Base-by-base conservation (phyloP, 2,329 filamentous ascomycete genomes). In the Aspergillus amoenus region DNA sequence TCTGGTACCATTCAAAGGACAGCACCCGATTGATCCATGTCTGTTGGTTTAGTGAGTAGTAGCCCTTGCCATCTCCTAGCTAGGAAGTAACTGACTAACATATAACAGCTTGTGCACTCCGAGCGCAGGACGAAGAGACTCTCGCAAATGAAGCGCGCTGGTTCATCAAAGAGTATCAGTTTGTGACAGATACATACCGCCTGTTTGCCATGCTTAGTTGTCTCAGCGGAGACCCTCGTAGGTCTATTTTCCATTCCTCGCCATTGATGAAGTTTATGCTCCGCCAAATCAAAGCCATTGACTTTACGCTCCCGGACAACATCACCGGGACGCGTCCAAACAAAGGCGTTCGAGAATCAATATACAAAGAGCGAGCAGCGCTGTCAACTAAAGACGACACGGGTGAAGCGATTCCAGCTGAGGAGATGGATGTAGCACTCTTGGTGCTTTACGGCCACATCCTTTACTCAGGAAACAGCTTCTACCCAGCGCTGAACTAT, bases 401-500 rank as follows among this genome's bases (percentile, higher is more conserved):
- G 2, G 74, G 72, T 7, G 66, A 77, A 34, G 64, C 64, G 32
- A 70, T 76, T 13, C 66, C 66, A 3, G 74, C 73, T 1, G 66
- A 73, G 11, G 78, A 83, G 13, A 81, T 95, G 60, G 93, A 97
- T 70, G 84, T 92, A 7, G 88, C 88, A 24, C 81, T 97, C 9
- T 82, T 99, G 12, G 89, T 93, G 71, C 82, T 96, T 1, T 97
- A 97, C 69, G 94, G 90, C 0, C 90, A 97, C 69, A 91, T 97
- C 59, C 81, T 97, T 5, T 92, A 91, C 66, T 88, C 88, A 0
- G 91, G 91, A 3, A 90, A 88, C 49, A 91, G 88, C 64, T 96
- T 94, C 74, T 86, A 87, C 13, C 90, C 89, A 66, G 90, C 94
- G 0, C 78, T 97, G 34, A 93, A 88, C 65, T 97, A 96, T 77